phyloP scores from a whole-genome alignment of 2,329 filamentous ascomycete genomes.

The Scopulariopsis brevicaulis region DNA sequence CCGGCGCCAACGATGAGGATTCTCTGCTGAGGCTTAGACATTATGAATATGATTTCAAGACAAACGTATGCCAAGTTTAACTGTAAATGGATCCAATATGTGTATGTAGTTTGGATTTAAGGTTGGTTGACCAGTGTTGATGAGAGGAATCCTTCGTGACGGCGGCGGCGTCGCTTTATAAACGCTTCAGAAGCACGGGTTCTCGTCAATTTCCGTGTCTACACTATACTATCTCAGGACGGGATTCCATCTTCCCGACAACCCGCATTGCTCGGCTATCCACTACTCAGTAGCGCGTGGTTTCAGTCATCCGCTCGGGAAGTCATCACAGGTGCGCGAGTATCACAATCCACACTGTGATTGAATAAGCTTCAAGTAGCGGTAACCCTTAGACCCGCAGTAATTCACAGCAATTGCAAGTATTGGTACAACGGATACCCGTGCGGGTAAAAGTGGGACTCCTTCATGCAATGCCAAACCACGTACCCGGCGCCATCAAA shows the following conservation, averaged over 20 bases:
- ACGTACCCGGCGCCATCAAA: too few species aligned
- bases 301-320: too few species aligned
- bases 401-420: neutral
- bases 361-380: neutral
- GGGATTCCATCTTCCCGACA: too few species aligned
- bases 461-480: neutral
- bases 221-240: too few species aligned
- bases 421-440: neutral
- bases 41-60: neutral
- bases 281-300: too few species aligned
- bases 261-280: too few species aligned
- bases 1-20: constrained; percentile 18
- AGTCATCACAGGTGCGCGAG: neutral
- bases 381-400: neutral
- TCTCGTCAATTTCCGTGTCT: too few species aligned
- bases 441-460: neutral
- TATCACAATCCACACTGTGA: neutral
- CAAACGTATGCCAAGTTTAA: neutral
- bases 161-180: too few species aligned
- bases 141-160: too few species aligned
- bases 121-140: neutral
- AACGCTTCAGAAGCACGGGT: too few species aligned
- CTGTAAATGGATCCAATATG: neutral
- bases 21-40: constrained; percentile 1
- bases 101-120: neutral